Evolutionary conservation across 2,329 filamentous ascomycete species (phyloP), one percentile per base, ranked within the genome.

Genomic region (Pseudogymnoascus sp.): DNA sequence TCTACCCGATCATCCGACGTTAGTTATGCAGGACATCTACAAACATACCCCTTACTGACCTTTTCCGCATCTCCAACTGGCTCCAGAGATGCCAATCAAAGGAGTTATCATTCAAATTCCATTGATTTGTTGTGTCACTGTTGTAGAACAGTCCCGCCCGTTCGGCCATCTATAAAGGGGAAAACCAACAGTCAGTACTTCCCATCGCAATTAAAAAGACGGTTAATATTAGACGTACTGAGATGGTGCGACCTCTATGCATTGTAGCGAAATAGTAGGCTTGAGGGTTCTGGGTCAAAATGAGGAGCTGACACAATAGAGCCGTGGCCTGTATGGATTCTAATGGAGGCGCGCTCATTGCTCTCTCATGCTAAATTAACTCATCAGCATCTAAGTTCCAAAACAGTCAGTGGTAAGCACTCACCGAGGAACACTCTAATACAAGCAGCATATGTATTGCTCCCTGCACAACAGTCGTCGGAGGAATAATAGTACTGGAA

Each of bases 401-500:
- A 28, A 47, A 47, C 14, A 28, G 7, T 6, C 41, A 16, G 14
- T 28, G 41, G 22, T 2, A 16, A 8, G 14, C 14, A 22, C 41
- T 16, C 28, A 47, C 41, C 41, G 41, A 9, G 22, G 41, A 47
- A 22, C 41, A 47, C 22, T 47, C 41, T 3, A 47, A 28, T 47
- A 47, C 41, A 47, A 47, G 41, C 22, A 47, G 22, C 41, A 47
- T 47, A 47, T 47, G 41, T 47, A 47, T 47, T 47, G 41, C 41
- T 14, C 41, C 41, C 22, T 47, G 41, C 28, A 47, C 41, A 25
- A 47, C 22, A 47, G 28, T 47, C 20, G 41, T 12, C n/a, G 41
- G 41, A 47, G 41, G 41, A 28, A 47, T 47, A 7, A 47, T 47
- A 16, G n/a, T 47, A 3, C 41, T 47, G 4, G 41, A 47, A 47